Conservation (phyloP, 2,329 filamentous ascomycete species). For the Fusarium pininemorale region DNA sequence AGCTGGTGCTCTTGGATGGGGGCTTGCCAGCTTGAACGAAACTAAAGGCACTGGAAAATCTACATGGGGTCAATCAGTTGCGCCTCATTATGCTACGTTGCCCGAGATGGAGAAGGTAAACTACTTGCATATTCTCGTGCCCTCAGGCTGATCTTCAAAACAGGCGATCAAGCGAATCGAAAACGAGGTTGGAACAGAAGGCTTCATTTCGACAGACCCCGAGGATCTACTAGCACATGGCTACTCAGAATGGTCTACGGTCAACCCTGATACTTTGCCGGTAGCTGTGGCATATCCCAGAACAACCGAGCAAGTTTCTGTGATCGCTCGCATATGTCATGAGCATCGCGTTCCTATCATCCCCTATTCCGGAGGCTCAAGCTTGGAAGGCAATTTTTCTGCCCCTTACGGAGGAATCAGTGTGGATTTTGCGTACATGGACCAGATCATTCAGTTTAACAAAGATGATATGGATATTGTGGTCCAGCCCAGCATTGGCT, state of each 20-base stretch:
- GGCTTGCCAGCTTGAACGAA: conserved; percentile 46
- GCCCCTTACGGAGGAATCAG: conserved; percentile 87
- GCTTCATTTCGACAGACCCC: conserved; percentile 69
- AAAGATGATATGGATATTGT: conserved; percentile 92
- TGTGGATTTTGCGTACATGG: conserved; percentile 90
- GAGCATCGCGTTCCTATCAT: conserved; percentile 85
- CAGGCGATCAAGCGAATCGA: conserved; percentile 67
- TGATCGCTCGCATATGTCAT: conserved; percentile 74
- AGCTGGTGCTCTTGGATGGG: conserved; percentile 54
- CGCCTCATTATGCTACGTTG: conserved; percentile 52
- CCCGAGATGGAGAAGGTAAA: conserved; percentile 55
- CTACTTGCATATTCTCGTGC: conserved; percentile 1
- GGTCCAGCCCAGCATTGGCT: conserved; percentile 90
- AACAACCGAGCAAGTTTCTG: conserved; percentile 67
- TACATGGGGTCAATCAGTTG: conserved; percentile 30
- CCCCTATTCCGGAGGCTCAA: conserved; percentile 86
- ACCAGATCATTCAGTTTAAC: conserved; percentile 80
- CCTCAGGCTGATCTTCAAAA: conserved; percentile 7
- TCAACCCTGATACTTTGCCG: conserved; percentile 67
- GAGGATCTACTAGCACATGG: conserved; percentile 70
- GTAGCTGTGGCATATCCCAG: conserved; percentile 72
- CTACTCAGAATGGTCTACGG: conserved; percentile 74
- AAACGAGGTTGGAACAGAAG: conserved; percentile 56
- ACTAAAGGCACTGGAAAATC: conserved; percentile 6
- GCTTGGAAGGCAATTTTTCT: conserved; percentile 89